Conservation (phyloP, 768 basidiomycete genomes). For the Podaxis mareebaensis region DNA sequence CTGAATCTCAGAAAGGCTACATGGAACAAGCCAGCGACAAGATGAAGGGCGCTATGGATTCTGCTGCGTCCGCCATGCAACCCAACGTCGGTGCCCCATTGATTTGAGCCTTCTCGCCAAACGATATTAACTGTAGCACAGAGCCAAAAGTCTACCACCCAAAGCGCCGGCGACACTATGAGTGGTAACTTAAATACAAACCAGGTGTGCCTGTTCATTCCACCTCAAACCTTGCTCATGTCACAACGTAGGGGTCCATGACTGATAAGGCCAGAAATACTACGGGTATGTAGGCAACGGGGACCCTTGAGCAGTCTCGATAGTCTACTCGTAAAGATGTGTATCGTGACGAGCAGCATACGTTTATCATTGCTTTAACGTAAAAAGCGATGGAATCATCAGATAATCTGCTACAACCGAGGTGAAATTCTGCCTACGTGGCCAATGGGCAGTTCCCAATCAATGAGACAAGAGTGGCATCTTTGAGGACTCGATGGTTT, state of each 20-base stretch:
- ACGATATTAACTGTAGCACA: slow-evolving; percentile 20
- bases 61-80: slow-evolving; percentile 46
- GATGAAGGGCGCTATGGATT: slow-evolving; percentile 49
- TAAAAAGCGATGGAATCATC: neutral
- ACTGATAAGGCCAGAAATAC: slow-evolving; percentile 54
- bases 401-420: neutral
- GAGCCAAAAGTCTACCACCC: slow-evolving; percentile 53
- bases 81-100: slow-evolving; percentile 39
- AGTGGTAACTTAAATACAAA: slow-evolving; percentile 51
- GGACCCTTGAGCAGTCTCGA: neutral
- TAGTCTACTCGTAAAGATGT: neutral
- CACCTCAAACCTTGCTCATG: neutral
- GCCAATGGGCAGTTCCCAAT: no score
- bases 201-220: slow-evolving; percentile 26
- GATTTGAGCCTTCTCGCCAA: neutral
- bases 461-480: neutral
- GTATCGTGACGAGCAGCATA: neutral
- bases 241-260: slow-evolving; percentile 36
- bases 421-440: neutral
- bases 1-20: slow-evolving; percentile 59
- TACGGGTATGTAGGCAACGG: slow-evolving; percentile 40
- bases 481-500: neutral
- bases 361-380: neutral
- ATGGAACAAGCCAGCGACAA: slow-evolving; percentile 52
- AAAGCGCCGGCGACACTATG: slow-evolving; percentile 49